Evolutionary conservation across 768 basidiomycete genomes (phyloP), one percentile per base, ranked within the genome.

Genomic region (Cystoderma amianthinum): DNA sequence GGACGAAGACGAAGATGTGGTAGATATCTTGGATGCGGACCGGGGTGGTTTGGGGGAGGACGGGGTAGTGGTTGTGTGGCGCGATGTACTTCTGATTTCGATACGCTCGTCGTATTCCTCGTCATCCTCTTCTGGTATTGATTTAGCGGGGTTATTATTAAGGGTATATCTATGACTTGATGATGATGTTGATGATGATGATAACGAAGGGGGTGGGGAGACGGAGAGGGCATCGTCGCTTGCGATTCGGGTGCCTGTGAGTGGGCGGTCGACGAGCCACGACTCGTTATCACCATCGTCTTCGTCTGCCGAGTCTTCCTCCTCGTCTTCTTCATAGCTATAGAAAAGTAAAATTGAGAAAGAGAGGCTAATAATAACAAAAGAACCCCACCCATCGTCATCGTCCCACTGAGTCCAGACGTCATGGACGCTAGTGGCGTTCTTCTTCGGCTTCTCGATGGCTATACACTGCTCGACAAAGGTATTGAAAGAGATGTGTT

Each of bases 401-500:
- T 78, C 75, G n/a, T 72, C 71, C 49, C 63, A 63, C 12, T 50
- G 45, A 41, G 41, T 38, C 32, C 43, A 32, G 39, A 32, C 32
- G 25, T 45, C 60, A 43, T 53, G 60, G 52, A 56, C 57, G 33
- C 50, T 53, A 9, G 55, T 56, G 13, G 49, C 52, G 37, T 55
- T 63, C 42, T 63, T 64, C 50, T 72, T 68, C 1, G 86, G 87
- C 52, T 82, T 82, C 55, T 90, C 88, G 56, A 91, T 87, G 32
- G 88, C 83, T 44, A 99, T 95, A 56, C 80, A 92, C 59, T 97
- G 95, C 59, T 96, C 88, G 28, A 99, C 95, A 57, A 94, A 96
- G 1, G 94, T 95, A 61, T 97, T 98, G 74, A 98, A 98, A 51
- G 76, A 85, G 66, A 98, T 97, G 59, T 96, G 95, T 48, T 83